Base-by-base conservation (phyloP, 1,284 basidiomycete species). In the Fistulinella cinereoalba region DNA sequence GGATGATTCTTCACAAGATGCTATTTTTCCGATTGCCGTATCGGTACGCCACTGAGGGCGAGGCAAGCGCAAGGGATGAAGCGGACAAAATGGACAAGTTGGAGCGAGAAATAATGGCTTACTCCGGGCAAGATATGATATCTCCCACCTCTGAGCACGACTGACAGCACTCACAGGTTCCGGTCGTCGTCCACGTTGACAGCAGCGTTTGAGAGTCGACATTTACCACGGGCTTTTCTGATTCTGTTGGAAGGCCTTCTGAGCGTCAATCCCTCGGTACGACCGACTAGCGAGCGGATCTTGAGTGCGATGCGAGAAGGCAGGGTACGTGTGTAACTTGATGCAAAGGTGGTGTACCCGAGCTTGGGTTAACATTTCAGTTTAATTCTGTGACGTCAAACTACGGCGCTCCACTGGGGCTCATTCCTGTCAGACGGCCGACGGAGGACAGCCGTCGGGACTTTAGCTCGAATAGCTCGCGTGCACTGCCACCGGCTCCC, bases 1-100 rank as follows among this genome's bases (percentile, higher is more conserved):
- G 93, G 16, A 92, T 97, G 87, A 87, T 97, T 36, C 73, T 97
- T 11, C 83, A 97, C 71, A 92, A 92, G 60, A 76, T 97, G 49
- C 70, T 96, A 1, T 97, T 96, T 69, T 92, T 97, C 67, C 77
- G 79, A 25, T 65, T 92, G 18, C 92, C 92, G 0, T 95, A 92
- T 58, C 74, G 72, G 18, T 80, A 86, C 53, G 83, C 86, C 0
- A 71, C 77, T 3, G 74, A 77, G 46, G 74, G 73, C 4, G 73
- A 77, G 47, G 72, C 69, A 0, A 72, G 73, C 45, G 69, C 65
- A 8, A 62, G 61, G 41, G 73, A 72, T 19, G 85, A 81, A 50
- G 70, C 56, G 4, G 80, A 80, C 13, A 84, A 85, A 54, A 71
- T 89, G 66, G 74, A 78, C 37, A 65, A 65, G 32, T 69, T 97